Evolutionary conservation across 1,284 basidiomycete genomes (phyloP).

Genomic region (Cystobasidiaceae sp.): DNA sequence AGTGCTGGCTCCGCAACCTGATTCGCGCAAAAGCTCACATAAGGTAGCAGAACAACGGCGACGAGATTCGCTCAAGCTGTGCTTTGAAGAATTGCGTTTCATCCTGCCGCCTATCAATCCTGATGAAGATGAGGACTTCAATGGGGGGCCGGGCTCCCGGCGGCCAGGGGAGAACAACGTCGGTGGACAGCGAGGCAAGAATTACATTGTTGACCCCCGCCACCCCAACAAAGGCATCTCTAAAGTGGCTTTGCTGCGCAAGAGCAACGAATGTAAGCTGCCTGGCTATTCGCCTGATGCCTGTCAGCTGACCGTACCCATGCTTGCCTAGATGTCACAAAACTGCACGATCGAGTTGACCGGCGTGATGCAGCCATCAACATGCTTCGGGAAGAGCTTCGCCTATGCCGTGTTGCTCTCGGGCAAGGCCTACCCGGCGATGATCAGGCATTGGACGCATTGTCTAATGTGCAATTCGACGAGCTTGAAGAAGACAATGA

Average conservation of each 20-base stretch:
- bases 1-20: conserved; percentile 38
- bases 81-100: conserved; percentile 86
- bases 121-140: conserved; percentile 37
- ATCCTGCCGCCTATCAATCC: conserved; percentile 72
- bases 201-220: conserved; percentile 44
- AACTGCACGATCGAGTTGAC: conserved; percentile 70
- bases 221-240: conserved; percentile 92
- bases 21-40: conserved; percentile 78
- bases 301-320: too few relatives aligned
- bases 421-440: conserved; percentile 12
- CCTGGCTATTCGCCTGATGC: neutral
- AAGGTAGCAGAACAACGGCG: conserved; percentile 97
- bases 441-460: conserved; percentile 1
- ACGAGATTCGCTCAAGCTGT: conserved; percentile 88
- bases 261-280: conserved; percentile 66
- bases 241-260: conserved; percentile 85
- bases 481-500: conserved; percentile 33
- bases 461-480: conserved; percentile 24
- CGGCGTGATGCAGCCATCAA: conserved; percentile 76
- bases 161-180: conserved; percentile 43
- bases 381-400: conserved; percentile 53
- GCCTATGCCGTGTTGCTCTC: conserved; percentile 13
- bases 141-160: conserved; percentile 10
- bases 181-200: conserved; percentile 40
- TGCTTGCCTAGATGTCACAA: conserved; percentile 55